Evolutionary conservation across 306 rosid genomes (phyloP).

Genomic region (Astragalus membranaceus): DNA sequence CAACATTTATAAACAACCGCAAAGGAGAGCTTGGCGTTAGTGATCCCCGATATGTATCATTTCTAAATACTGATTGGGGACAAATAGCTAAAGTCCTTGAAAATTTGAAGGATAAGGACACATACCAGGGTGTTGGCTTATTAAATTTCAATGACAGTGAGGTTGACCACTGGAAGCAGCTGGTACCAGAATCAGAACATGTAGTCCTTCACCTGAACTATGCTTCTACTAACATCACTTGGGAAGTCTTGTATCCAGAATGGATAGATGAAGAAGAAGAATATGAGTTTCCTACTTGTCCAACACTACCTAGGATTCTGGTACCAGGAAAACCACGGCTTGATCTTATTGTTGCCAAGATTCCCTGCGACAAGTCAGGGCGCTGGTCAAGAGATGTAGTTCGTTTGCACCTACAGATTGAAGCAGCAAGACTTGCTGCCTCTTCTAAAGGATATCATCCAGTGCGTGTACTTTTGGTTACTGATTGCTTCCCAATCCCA

Average conservation of each 20-base stretch:
- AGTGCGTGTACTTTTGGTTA: constrained; percentile 58
- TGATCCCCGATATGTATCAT: constrained; percentile 51
- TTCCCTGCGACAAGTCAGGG: constrained; percentile 72
- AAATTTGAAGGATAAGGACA: constrained; percentile 42
- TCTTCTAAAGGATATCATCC: constrained; percentile 61
- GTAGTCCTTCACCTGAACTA: constrained; percentile 42
- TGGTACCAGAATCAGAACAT: constrained; percentile 65
- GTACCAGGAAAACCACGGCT: constrained; percentile 57
- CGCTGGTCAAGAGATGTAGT: constrained; percentile 82
- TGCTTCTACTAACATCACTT: constrained; percentile 50
- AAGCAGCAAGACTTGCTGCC: constrained; percentile 76
- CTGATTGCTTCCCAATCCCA: constrained; percentile 72
- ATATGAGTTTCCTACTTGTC: constrained; percentile 76
- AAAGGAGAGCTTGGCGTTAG: constrained; percentile 22
- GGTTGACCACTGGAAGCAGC: constrained; percentile 60
- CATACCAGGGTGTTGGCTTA: constrained; percentile 71
- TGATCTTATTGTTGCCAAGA: constrained; percentile 81
- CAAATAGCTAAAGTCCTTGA: constrained; percentile 44
- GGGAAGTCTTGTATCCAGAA: constrained; percentile 76
- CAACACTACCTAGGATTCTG: constrained; percentile 58
- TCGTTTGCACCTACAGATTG: constrained; percentile 87
- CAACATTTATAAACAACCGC: constrained; percentile 32
- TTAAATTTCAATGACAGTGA: constrained; percentile 71
- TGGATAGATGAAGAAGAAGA: constrained; percentile 98
- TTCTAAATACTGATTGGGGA: constrained; percentile 56